Conservation (phyloP, 1,139 yeast genomes). For the Yamadazyma aaseri region DNA sequence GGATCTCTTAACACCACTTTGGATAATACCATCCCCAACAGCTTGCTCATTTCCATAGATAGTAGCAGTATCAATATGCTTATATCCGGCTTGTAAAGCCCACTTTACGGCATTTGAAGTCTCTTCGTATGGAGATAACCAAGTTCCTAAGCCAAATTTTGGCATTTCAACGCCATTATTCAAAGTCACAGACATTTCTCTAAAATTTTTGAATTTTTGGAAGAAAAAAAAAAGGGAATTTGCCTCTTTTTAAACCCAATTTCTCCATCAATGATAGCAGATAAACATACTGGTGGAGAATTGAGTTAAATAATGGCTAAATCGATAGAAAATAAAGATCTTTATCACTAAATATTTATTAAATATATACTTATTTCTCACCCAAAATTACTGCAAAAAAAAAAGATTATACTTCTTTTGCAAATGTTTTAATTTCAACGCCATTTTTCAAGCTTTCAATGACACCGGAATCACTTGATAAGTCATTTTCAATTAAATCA, state of each 20-base stretch:
- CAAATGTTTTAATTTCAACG: not conserved
- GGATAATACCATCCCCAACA: conserved; percentile 29
- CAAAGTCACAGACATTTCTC: conserved; percentile 8
- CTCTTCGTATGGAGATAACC: conserved; percentile 18
- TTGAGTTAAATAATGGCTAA: too few relatives aligned
- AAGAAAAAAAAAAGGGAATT: too few relatives aligned
- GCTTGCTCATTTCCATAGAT: conserved; percentile 58
- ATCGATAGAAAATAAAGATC: not conserved
- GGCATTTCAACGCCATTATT: conserved; percentile 18
- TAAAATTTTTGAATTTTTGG: not conserved
- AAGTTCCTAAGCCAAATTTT: conserved; percentile 22
- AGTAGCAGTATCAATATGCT: conserved; percentile 51
- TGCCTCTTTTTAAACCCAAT: too few relatives aligned
- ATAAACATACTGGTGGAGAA: too few relatives aligned
- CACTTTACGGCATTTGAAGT: conserved; percentile 16
- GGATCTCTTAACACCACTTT: conserved; percentile 40
- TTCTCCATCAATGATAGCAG: too few relatives aligned
- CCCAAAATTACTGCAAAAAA: not conserved
- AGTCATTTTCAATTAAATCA: conserved; percentile 2
- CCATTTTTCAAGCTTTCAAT: conserved; percentile 73
- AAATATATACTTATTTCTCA: too few relatives aligned
- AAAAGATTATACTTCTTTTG: conserved; percentile 3
- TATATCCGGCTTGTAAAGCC: conserved; percentile 59
- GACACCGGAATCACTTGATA: conserved; percentile 48
- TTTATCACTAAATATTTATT: conserved; percentile 2